Conservation (phyloP, 352 stramenopile genomes). For the Pythium sp. region DNA sequence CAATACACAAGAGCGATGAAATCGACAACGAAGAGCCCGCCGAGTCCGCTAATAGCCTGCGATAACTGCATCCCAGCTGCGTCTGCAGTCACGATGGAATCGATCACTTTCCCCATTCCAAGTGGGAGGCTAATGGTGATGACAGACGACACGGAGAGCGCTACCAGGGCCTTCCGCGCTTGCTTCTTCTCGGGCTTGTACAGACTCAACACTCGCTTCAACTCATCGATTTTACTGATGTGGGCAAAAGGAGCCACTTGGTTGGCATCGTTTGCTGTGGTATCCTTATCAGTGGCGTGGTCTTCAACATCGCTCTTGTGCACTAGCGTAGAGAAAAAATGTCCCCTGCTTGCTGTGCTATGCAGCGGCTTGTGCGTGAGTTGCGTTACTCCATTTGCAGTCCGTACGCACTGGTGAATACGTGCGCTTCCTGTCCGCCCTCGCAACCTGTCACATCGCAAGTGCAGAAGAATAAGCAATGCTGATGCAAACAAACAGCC, state of each 20-base stretch:
- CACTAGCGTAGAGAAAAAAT: background rate
- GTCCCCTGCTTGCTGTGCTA: background rate
- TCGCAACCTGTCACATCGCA: background rate
- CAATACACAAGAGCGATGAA: slow-evolving; percentile 72
- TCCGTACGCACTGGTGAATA: background rate
- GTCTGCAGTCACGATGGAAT: slow-evolving; percentile 54
- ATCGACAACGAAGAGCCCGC: slow-evolving; percentile 63
- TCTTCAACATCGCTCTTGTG: background rate
- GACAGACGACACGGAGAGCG: slow-evolving; percentile 61
- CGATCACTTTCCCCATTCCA: slow-evolving; percentile 82
- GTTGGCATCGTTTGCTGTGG: background rate
- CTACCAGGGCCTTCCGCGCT: slow-evolving; percentile 33
- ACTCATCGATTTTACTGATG: slow-evolving; percentile 19
- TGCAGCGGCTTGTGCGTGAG: background rate
- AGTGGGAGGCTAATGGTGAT: slow-evolving; percentile 80
- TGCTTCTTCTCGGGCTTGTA: slow-evolving; percentile 74
- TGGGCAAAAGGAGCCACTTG: background rate
- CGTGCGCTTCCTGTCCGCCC: background rate
- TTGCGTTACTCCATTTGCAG: background rate
- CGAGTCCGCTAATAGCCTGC: slow-evolving; percentile 51
- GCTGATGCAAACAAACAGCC: background rate
- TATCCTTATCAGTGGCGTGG: background rate
- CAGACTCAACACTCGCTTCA: slow-evolving; percentile 43
- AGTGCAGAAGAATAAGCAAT: background rate
- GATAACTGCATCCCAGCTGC: slow-evolving; percentile 36